Evolutionary conservation across 163 green algal species (phyloP), one percentile per base, ranked within the genome.

Genomic region (Scenedesmus sp.): DNA sequence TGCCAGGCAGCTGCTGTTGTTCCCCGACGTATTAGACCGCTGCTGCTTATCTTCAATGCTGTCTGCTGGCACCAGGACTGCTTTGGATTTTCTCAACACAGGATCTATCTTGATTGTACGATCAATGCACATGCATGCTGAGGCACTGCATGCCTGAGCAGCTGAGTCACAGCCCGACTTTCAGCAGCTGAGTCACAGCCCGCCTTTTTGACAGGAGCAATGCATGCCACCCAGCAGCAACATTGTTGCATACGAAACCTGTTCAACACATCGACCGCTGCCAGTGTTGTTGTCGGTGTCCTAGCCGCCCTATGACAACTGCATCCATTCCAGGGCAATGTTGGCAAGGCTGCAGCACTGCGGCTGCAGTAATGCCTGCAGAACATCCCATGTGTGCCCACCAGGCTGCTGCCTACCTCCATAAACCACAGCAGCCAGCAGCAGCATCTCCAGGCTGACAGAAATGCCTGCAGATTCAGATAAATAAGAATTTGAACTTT

Each of bases 371-470:
- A 66, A 13, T 66, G 34, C 55, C 46, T 64, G 82, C 7, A 9
- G 7, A 0, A 10, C 54, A n/a, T 87, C 10, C 54, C 82, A 66
- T 66, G 13, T 74, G 34, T 4, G 20, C n/a, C 8, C 26, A 82
- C 26, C 74, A 86, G 23, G 20, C 20, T 4, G 54, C n/a, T 73
- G 56, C 89, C 84, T 26, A 93, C 90, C 90, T 82, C 90, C 90
- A 55, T 93, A 93, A 1, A 87, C 90, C 13, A 90, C 90, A 62
- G 90, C 90, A n/a, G 83, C 62, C 8, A 93, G 90, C 52, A 93
- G 4, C 16, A 93, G 46, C 70, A 93, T 81, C 84, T 87, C 84
- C 4, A 59, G 66, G 70, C 57, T 89, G 34, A 93, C 46, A 23
- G 84, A 82, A 2, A 93, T 57, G 34, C 67, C 90, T 93, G 90